Percentiles rank a stretch among this genome's conserved stretches.
Evolutionary conservation across 192 early-diverging fungal species (phyloP).

Genomic region (Coemansia sp.): DNA sequence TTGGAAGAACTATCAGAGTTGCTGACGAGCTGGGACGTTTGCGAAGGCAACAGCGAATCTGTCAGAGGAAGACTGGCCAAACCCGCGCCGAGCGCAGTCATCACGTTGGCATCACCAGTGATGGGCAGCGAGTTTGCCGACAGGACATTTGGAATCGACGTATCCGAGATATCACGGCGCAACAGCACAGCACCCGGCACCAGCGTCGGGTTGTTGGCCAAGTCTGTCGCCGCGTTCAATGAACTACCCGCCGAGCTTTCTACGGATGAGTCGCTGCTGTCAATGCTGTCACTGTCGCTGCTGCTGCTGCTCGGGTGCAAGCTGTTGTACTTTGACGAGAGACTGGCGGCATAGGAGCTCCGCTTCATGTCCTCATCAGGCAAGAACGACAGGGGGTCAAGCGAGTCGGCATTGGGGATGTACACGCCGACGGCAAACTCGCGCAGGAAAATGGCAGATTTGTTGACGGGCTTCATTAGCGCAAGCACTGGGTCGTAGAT

Average conservation of each 20-base stretch:
- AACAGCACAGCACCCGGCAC: background rate
- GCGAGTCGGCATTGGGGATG: conserved; percentile 25
- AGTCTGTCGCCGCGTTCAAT: background rate
- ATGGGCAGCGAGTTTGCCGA: conserved; percentile 4
- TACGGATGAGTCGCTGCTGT: background rate
- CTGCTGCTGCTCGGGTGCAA: background rate
- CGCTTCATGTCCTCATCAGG: conserved; percentile 2
- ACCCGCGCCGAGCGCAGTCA: background rate
- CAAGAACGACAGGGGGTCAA: conserved; percentile 28
- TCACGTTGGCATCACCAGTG: background rate
- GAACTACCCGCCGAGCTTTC: background rate
- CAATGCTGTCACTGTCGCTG: background rate
- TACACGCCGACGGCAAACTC: conserved; percentile 40
- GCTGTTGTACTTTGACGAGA: background rate
- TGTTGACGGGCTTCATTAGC: conserved; percentile 32
- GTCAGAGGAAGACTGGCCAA: background rate
- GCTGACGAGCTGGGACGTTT: background rate
- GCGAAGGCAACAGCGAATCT: background rate
- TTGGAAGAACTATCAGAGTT: background rate
- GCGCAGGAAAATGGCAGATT: conserved; percentile 23
- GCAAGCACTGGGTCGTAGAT: conserved; percentile 18
- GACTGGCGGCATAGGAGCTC: background rate
- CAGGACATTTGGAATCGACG: background rate
- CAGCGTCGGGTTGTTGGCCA: background rate
- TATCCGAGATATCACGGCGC: background rate